Base-by-base conservation (phyloP, 192 early-diverging fungal genomes). In the Coemansia sp. region DNA sequence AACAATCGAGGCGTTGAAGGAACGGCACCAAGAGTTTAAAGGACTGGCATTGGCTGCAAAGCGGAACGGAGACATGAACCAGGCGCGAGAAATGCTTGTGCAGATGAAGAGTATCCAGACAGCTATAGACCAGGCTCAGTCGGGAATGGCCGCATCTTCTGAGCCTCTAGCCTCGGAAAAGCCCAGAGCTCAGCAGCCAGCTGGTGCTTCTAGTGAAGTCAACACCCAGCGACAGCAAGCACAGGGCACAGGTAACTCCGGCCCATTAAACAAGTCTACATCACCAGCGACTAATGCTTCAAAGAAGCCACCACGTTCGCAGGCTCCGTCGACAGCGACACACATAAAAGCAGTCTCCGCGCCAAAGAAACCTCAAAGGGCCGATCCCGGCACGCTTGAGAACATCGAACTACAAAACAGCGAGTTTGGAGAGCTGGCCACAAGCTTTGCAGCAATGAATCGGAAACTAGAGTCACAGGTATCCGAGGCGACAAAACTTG, bases 101-200 rank as follows among this genome's bases (percentile, higher is more conserved):
- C 69, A 69, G 36, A 69, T 76, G 70, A 81, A 70, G 61, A 44
- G 59, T 6, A 57, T 62, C 9, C 73, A 81, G 64, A 23, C 62
- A 11, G 65, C 72, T 12, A 41, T 45, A 18, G 38, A 41, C 20
- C 26, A 60, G 10, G 45, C 67, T 30, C 58, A 41, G 33, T 33
- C 61, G 9, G 63, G 73, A 10, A 59, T 36, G 46, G 18, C 43
- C 20, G 18, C 64, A 23, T 56, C 56, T 23, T 9, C 39, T 12
- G 52, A 26, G 2, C 23, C 43, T 11, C 38, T 35, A 14, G 43
- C 72, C 14, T 51, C 26, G 30, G 65, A 71, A 35, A 53, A 15
- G 15, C 65, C 66, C 23, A 61, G 68, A 46, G 64, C 59, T 39
- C 20, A 43, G 18, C 48, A 71, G 63, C 66, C 71, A 20, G 10